Conservation (phyloP, 1,139 yeast species). For the Yamadazyma membranifaciens region DNA sequence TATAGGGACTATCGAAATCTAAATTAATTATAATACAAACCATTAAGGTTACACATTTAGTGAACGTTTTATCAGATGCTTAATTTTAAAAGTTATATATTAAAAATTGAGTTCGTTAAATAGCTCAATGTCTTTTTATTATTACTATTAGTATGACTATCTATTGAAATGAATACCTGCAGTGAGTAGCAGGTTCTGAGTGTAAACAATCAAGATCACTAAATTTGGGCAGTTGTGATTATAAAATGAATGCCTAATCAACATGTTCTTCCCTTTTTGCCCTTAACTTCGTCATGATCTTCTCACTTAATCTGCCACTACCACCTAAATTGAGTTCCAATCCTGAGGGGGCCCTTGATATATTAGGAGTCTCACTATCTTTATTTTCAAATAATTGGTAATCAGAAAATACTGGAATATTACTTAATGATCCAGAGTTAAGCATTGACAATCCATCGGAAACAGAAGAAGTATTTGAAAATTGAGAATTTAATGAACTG, state of each 20-base stretch:
- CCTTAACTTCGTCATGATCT: conserved; percentile 35
- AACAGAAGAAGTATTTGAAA: conserved; percentile 31
- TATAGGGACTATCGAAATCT: too few species aligned
- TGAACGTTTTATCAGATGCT: too few species aligned
- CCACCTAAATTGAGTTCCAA: conserved; percentile 35
- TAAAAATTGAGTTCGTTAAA: too few species aligned
- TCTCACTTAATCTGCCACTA: conserved; percentile 27
- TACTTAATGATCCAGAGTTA: conserved; percentile 53
- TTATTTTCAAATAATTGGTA: conserved; percentile 37
- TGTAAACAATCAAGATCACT: too few species aligned
- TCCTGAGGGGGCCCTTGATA: conserved; percentile 15
- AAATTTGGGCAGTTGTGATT: too few species aligned
- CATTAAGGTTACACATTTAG: too few species aligned
- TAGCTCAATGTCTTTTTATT: too few species aligned
- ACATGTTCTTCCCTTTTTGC: conserved; percentile 23
- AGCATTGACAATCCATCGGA: conserved; percentile 56
- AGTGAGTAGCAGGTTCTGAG: not conserved
- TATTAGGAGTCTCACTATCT: conserved; percentile 15
- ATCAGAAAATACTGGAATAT: conserved; percentile 56
- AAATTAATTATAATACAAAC: too few species aligned
- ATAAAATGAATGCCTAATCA: too few species aligned
- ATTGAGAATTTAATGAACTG: conserved; percentile 22
- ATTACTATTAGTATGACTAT: too few species aligned
- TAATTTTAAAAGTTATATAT: too few species aligned
- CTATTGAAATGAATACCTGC: too few species aligned